Percentiles rank a stretch among this genome's conserved stretches.
Conservation (phyloP, 495 filamentous ascomycete genomes). For the Penicillium cinerascens region DNA sequence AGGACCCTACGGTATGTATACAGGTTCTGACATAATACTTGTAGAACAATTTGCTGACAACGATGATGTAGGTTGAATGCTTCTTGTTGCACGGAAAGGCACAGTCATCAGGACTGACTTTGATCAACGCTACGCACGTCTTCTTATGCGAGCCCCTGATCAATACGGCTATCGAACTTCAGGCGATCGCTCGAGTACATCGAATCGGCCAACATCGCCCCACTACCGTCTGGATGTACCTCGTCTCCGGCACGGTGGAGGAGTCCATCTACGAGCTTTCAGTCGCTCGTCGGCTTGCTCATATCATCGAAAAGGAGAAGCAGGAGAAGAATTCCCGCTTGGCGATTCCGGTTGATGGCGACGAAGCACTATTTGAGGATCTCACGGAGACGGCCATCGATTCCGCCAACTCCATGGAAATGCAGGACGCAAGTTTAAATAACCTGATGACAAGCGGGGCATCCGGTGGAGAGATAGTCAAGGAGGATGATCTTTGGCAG, state of each 20-base stretch:
- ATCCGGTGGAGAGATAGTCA: constrained; percentile 76
- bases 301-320: constrained; percentile 56
- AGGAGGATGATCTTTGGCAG: constrained; percentile 78
- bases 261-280: constrained; percentile 85
- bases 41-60: background rate
- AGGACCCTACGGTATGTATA: constrained; percentile 56
- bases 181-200: constrained; percentile 91
- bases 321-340: constrained; percentile 16
- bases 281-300: constrained; percentile 69
- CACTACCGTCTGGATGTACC: constrained; percentile 94
- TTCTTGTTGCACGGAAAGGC: constrained; percentile 87
- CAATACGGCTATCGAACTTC: constrained; percentile 88
- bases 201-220: constrained; percentile 83
- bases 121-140: constrained; percentile 90
- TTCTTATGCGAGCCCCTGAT: constrained; percentile 92
- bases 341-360: constrained; percentile 21
- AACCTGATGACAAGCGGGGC: constrained; percentile 66
- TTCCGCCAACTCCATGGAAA: constrained; percentile 75
- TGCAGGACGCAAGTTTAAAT: constrained; percentile 64
- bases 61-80: constrained; percentile 56
- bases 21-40: background rate
- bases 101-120: constrained; percentile 81
- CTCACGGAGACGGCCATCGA: constrained; percentile 63
- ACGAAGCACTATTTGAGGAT: constrained; percentile 22
- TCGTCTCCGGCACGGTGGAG: constrained; percentile 83